Conservation (phyloP, 352 stramenopile genomes). For the Aphanomyces euteiches region DNA sequence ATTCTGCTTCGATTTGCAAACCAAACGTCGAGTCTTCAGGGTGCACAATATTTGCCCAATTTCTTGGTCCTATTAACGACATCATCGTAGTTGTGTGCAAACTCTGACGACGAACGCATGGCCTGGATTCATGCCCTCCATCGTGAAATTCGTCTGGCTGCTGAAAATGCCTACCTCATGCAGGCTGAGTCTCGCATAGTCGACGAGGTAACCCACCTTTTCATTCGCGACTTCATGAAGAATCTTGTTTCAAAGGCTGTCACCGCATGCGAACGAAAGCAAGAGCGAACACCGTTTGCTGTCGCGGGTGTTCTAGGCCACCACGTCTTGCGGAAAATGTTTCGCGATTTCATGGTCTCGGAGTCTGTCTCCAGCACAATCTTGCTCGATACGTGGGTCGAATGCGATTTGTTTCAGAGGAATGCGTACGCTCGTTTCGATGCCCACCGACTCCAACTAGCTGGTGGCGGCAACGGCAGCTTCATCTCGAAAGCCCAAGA, state of each 20-base stretch:
- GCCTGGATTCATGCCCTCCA: conserved; percentile 78
- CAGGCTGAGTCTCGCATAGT: conserved; percentile 82
- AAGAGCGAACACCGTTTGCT: conserved; percentile 20
- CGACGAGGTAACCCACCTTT: conserved; percentile 55
- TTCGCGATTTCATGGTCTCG: conserved; percentile 67
- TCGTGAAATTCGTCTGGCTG: conserved; percentile 71
- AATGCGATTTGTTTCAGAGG: conserved; percentile 74
- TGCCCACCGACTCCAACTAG: conserved; percentile 23
- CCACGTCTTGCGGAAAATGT: conserved; percentile 49
- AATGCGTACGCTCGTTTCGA: conserved; percentile 64
- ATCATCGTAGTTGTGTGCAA: conserved; percentile 55
- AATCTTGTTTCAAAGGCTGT: conserved; percentile 5
- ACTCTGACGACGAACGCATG: conserved; percentile 75
- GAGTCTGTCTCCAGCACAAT: conserved; percentile 48
- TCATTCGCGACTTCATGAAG: neutral
- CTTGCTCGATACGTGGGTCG: conserved; percentile 79
- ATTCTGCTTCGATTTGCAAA: conserved; percentile 77
- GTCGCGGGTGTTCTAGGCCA: conserved; percentile 15
- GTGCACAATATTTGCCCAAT: conserved; percentile 32
- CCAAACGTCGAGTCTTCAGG: conserved; percentile 64
- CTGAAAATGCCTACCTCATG: conserved; percentile 73
- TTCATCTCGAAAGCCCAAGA: conserved; percentile 48
- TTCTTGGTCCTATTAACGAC: conserved; percentile 8
- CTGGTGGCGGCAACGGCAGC: neutral
- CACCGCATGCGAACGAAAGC: conserved; percentile 24